These are phyloP conservation scores for Dryas octopetala DNA, from an alignment of 306 rosid species.

Conservation along the genomic window DNA sequence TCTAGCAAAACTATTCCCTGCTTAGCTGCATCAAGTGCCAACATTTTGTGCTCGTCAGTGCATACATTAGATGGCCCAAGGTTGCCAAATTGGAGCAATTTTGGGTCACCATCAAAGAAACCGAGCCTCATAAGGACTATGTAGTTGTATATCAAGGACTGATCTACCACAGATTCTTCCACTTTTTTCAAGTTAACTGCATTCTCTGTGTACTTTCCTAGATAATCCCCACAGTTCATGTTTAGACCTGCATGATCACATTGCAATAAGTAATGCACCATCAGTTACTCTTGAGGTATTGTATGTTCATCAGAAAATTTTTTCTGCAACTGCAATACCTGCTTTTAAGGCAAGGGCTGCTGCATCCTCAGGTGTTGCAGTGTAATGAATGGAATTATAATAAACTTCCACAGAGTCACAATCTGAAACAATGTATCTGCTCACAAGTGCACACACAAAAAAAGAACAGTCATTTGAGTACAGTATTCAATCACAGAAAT, in stretches of 20 bases:
- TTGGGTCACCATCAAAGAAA: constrained; percentile 65
- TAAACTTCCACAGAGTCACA: constrained; percentile 76
- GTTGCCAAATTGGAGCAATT: constrained; percentile 49
- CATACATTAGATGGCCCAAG: constrained; percentile 73
- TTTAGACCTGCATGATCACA: constrained; percentile 61
- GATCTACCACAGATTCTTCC: constrained; percentile 53
- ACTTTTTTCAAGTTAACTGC: constrained; percentile 63
- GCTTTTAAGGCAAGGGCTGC: constrained; percentile 84
- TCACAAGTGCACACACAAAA: not conserved
- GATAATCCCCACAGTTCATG: constrained; percentile 65
- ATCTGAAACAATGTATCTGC: constrained; percentile 78
- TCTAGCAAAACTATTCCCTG: constrained; percentile 73
- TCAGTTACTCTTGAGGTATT: not conserved
- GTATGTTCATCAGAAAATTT: not conserved
- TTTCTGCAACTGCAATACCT: constrained; percentile 32
- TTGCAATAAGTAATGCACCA: not conserved
- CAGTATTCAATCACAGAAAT: no score
- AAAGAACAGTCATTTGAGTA: not conserved
- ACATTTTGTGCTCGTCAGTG: constrained; percentile 41
- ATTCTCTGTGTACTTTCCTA: constrained; percentile 51
- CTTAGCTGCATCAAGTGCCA: constrained; percentile 72
- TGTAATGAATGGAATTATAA: constrained; percentile 48
- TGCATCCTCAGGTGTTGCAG: constrained; percentile 77
- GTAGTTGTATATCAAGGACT: constrained; percentile 69
- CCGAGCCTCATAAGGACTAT: constrained; percentile 77